Conservation (phyloP, 768 basidiomycete species). For the Boletus insuetus region DNA sequence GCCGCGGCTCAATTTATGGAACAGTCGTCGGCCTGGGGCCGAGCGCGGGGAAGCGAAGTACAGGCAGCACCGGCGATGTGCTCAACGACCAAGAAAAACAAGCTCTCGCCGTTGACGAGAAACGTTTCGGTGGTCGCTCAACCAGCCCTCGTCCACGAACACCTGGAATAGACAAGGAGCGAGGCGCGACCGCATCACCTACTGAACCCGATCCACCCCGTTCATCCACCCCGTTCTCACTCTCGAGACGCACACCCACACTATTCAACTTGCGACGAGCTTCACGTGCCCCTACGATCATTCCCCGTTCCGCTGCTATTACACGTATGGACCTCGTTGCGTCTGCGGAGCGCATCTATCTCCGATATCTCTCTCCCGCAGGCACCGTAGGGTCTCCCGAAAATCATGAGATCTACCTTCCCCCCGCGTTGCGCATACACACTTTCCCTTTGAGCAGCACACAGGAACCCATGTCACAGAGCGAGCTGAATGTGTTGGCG, state of each 20-base stretch:
- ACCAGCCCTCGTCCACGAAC: slow-evolving; percentile 56
- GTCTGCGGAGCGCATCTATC: slow-evolving; percentile 94
- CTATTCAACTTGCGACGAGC: slow-evolving; percentile 74
- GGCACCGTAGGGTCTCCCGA: slow-evolving; percentile 75
- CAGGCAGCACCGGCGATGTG: slow-evolving; percentile 74
- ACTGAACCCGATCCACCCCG: slow-evolving; percentile 51
- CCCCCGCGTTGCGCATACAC: slow-evolving; percentile 87
- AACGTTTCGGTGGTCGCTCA: slow-evolving; percentile 51
- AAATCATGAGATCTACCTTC: slow-evolving; percentile 98
- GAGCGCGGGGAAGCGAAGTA: slow-evolving; percentile 69
- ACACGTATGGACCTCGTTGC: slow-evolving; percentile 85
- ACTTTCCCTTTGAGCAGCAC: slow-evolving; percentile 80
- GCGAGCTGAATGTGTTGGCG: slow-evolving; percentile 74
- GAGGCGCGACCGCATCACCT: slow-evolving; percentile 45
- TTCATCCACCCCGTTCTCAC: slow-evolving; percentile 77
- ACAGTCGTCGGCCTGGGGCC: slow-evolving; percentile 78
- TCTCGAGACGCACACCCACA: slow-evolving; percentile 71
- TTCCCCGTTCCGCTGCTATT: slow-evolving; percentile 89
- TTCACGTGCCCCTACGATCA: slow-evolving; percentile 90
- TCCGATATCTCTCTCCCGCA: slow-evolving; percentile 85
- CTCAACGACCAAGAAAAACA: slow-evolving; percentile 69
- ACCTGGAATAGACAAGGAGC: slow-evolving; percentile 33
- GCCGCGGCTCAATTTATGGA: slow-evolving; percentile 91
- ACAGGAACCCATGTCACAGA: slow-evolving; percentile 65
- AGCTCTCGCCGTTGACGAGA: slow-evolving; percentile 53